Evolutionary conservation across 495 filamentous ascomycete genomes (phyloP).

Genomic region (Diplogelasinospora grovesii): DNA sequence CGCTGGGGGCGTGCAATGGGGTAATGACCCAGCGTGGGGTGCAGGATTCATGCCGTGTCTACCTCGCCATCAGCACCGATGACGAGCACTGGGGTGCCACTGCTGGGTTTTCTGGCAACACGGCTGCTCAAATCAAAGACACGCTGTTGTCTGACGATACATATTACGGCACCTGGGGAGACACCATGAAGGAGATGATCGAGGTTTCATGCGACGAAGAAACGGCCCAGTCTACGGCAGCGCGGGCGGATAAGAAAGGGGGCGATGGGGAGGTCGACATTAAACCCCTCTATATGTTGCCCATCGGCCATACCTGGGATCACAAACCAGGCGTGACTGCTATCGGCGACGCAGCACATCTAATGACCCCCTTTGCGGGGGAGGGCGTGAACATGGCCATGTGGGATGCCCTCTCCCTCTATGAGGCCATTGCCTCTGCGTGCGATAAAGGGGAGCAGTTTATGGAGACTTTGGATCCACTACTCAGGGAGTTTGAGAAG

Average conservation of each 20-base stretch:
- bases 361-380: slow-evolving; percentile 53
- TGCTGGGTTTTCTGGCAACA: slow-evolving; percentile 9
- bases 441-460: slow-evolving; percentile 11
- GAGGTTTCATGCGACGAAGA: slow-evolving; percentile 32
- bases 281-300: slow-evolving; percentile 43
- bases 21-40: slow-evolving; percentile 38
- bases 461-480: slow-evolving; percentile 13
- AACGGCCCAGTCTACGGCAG: slow-evolving; percentile 5
- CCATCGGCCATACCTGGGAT: slow-evolving; percentile 44
- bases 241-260: slow-evolving; percentile 11
- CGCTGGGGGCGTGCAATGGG: slow-evolving; percentile 32
- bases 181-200: slow-evolving; percentile 32
- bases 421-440: slow-evolving; percentile 2
- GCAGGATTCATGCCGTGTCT: slow-evolving; percentile 36
- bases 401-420: slow-evolving; percentile 33
- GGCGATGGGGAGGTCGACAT: too few species aligned
- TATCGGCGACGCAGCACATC: slow-evolving; percentile 52
- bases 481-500: slow-evolving; percentile 30
- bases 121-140: slow-evolving; percentile 14
- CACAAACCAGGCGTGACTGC: slow-evolving; percentile 40
- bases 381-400: slow-evolving; percentile 53
- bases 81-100: slow-evolving; percentile 5
- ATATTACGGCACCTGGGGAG: slow-evolving; percentile 31
- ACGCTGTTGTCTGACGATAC: slow-evolving; percentile 18
- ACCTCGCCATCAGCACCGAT: slow-evolving; percentile 28